phyloP scores from a whole-genome alignment of 2,329 filamentous ascomycete species.

The Fusarium proliferatum region DNA sequence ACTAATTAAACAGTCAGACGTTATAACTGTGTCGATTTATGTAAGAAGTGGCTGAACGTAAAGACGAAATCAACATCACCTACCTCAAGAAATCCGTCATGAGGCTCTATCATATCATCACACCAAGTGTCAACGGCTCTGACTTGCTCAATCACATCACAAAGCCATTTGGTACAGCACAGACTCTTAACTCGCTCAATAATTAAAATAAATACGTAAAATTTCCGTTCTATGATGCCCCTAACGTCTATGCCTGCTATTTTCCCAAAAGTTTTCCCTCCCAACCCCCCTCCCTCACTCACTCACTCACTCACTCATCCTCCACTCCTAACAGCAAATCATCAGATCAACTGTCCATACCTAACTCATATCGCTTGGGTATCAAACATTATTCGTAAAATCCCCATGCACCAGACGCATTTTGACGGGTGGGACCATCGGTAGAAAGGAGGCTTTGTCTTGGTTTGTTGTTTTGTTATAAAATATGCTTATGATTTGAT shows the following conservation, averaged over 20 bases:
- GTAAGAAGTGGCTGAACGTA: background rate
- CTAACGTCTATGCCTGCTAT: constrained; percentile 35
- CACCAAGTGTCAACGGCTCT: no score
- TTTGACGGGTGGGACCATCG: constrained; percentile 23
- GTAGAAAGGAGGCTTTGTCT: constrained; percentile 34
- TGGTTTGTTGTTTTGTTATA: constrained; percentile 32
- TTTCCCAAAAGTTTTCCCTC: background rate
- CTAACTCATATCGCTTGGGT: constrained; percentile 33
- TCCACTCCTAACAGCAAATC: constrained; percentile 1
- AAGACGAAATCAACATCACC: background rate
- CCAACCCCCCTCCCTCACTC: background rate
- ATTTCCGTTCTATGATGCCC: constrained; percentile 36
- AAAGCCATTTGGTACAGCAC: background rate
- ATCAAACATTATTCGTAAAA: constrained; percentile 42
- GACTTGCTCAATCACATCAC: background rate
- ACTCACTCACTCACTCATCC: background rate
- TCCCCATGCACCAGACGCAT: constrained; percentile 36
- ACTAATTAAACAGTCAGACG: fast-evolving
- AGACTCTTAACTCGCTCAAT: background rate
- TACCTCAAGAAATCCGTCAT: no score
- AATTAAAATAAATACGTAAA: constrained; percentile 36
- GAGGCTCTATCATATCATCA: no score
- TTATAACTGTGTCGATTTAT: background rate
- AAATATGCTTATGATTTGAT: background rate
- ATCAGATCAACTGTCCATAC: constrained; percentile 10